These are phyloP conservation scores for Cladosporium oxysporum DNA, from an alignment of 2,329 filamentous ascomycete genomes.

Conservation along the genomic window DNA sequence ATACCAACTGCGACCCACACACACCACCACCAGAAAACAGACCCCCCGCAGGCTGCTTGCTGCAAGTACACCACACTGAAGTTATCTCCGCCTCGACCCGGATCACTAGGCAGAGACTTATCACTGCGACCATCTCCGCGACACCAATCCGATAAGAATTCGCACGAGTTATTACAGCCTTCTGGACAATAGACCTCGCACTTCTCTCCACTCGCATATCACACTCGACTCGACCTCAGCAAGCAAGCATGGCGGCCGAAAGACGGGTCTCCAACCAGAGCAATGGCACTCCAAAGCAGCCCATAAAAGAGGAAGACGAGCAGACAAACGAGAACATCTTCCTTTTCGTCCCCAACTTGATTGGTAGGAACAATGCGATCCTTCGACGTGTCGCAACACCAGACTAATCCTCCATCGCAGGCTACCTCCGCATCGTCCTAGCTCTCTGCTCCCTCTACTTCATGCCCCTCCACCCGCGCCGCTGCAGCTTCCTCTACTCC, in stretches of 20 bases:
- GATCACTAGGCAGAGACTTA: constrained; percentile 8
- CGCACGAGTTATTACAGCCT: background rate
- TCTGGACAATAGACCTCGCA: background rate
- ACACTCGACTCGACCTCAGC: background rate
- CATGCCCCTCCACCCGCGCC: constrained; percentile 98
- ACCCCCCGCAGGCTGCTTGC: constrained; percentile 4
- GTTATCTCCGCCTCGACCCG: constrained; percentile 15
- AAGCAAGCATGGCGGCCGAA: constrained; percentile 17
- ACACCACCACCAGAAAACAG: background rate
- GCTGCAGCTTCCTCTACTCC: constrained; percentile 87
- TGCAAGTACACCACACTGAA: background rate
- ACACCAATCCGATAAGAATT: background rate
- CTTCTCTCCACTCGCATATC: background rate
- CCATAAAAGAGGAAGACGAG: constrained; percentile 26
- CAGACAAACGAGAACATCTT: constrained; percentile 56
- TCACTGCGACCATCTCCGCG: background rate
- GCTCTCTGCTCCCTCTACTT: constrained; percentile 94
- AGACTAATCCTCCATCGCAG: constrained; percentile 33
- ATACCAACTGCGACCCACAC: background rate
- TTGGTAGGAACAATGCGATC: constrained; percentile 41
- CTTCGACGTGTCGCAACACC: background rate
- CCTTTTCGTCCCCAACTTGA: constrained; percentile 55
- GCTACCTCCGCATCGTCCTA: constrained; percentile 54
- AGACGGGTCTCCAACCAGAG: constrained; percentile 12
- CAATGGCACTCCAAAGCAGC: constrained; percentile 33